These are phyloP conservation scores for Corymbia calophylla DNA, from an alignment of 441 rosid genomes.

Conservation along the genomic window DNA sequence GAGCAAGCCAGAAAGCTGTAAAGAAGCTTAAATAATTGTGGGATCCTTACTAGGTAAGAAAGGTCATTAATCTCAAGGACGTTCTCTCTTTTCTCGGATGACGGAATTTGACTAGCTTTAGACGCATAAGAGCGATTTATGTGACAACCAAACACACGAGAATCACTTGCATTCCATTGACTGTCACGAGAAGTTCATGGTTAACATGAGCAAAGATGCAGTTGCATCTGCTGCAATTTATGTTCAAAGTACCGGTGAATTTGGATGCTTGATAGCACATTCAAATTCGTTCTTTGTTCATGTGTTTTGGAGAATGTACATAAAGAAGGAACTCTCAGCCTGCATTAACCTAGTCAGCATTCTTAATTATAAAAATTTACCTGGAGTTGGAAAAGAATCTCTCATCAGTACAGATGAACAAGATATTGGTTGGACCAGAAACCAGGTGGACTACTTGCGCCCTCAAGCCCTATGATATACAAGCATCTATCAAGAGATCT, in stretches of 20 bases:
- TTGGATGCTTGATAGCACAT: not conserved
- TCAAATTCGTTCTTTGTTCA: not conserved
- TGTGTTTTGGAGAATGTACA: not conserved
- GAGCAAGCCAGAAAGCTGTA: not conserved
- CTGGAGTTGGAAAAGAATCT: not conserved
- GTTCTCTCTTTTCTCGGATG: not conserved
- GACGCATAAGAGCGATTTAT: not conserved
- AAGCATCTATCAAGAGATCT: not conserved
- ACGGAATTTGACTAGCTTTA: not conserved
- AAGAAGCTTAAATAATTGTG: not conserved
- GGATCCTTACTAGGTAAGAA: not conserved
- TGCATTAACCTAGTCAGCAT: not conserved
- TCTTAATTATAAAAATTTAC: not conserved
- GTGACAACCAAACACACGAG: fast-evolving
- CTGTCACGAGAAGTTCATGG: not conserved
- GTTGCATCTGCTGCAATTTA: not conserved
- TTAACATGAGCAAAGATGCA: not conserved
- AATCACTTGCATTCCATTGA: not conserved
- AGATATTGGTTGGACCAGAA: not conserved
- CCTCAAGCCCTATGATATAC: not conserved
- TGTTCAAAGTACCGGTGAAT: not conserved
- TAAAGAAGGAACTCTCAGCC: not conserved
- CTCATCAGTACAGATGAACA: not conserved
- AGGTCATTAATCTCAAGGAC: not conserved
- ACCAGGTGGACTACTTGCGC: not conserved